A percentile compares a stretch with the other conserved stretches of the same genome.
Evolutionary conservation across 1,284 basidiomycete species (phyloP).

Genomic region (Heimioporus retisporus): DNA sequence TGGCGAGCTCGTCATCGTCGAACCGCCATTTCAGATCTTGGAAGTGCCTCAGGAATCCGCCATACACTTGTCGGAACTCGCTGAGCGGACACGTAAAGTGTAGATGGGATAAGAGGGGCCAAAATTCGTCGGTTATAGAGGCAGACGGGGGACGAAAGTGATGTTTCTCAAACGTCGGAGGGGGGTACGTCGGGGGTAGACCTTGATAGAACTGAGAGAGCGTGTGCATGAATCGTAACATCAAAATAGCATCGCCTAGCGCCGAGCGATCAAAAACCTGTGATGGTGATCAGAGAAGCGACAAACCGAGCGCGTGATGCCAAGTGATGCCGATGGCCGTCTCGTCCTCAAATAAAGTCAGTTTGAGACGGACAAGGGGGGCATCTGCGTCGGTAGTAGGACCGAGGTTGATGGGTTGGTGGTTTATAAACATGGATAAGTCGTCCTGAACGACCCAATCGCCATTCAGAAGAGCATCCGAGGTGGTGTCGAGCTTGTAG

Average conservation of each 20-base stretch:
- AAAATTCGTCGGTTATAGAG: constrained; percentile 15
- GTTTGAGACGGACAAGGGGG: constrained; percentile 41
- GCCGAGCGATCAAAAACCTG: constrained; percentile 7
- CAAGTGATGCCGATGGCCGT: constrained; percentile 46
- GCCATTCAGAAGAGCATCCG: constrained; percentile 25
- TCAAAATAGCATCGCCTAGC: constrained; percentile 41
- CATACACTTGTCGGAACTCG: constrained; percentile 19
- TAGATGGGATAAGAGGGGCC: constrained; percentile 34
- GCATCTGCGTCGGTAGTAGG: constrained; percentile 23
- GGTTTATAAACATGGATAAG: constrained; percentile 30
- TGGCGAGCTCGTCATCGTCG: constrained; percentile 20
- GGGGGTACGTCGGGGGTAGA: constrained; percentile 9
- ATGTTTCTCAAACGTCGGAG: constrained; percentile 35
- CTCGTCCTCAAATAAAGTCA: constrained; percentile 34
- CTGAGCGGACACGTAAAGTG: constrained; percentile 16
- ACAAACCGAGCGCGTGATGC: constrained; percentile 41
- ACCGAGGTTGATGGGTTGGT: constrained; percentile 17
- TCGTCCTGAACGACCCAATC: constrained; percentile 42
- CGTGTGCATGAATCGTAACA: constrained; percentile 41
- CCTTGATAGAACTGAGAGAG: constrained; percentile 40
- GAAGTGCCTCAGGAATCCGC: not conserved
- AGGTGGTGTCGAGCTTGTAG: constrained; percentile 12
- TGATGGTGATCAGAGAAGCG: not conserved
- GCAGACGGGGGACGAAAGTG: constrained; percentile 23
- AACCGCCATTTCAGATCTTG: constrained; percentile 32